Evolutionary conservation across 306 rosid genomes (phyloP).

Genomic region (Fagus sylvatica): DNA sequence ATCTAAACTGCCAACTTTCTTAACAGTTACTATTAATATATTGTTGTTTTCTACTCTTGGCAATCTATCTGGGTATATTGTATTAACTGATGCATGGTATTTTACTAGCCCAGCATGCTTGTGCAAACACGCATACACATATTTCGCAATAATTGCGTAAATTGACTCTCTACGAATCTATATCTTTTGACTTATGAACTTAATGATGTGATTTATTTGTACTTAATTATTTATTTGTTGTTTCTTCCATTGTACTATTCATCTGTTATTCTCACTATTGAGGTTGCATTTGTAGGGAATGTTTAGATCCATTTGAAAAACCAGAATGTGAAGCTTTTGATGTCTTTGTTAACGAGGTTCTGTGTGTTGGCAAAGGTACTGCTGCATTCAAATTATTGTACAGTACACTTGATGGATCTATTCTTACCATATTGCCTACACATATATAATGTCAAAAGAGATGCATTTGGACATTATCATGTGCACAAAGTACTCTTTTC

Average conservation of each 20-base stretch:
- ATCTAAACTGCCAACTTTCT: neutral
- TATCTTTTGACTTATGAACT: neutral
- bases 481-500: neutral
- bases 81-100: neutral
- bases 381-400: neutral
- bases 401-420: neutral
- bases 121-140: neutral
- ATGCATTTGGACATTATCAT: neutral
- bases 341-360: conserved; percentile 74
- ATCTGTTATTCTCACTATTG: conserved; percentile 16
- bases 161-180: neutral
- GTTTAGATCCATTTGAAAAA: conserved; percentile 83
- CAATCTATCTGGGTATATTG: neutral
- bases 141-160: neutral
- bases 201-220: neutral
- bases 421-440: neutral
- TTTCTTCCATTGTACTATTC: neutral
- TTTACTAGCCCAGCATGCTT: neutral
- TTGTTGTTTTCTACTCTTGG: neutral
- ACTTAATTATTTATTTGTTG: neutral
- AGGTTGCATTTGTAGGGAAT: conserved; percentile 56
- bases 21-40: neutral
- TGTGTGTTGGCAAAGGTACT: conserved; percentile 81
- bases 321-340: conserved; percentile 95
- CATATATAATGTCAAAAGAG: neutral